Evolutionary conservation across 2,329 filamentous ascomycete genomes (phyloP).

Genomic region (Chalara sp.): DNA sequence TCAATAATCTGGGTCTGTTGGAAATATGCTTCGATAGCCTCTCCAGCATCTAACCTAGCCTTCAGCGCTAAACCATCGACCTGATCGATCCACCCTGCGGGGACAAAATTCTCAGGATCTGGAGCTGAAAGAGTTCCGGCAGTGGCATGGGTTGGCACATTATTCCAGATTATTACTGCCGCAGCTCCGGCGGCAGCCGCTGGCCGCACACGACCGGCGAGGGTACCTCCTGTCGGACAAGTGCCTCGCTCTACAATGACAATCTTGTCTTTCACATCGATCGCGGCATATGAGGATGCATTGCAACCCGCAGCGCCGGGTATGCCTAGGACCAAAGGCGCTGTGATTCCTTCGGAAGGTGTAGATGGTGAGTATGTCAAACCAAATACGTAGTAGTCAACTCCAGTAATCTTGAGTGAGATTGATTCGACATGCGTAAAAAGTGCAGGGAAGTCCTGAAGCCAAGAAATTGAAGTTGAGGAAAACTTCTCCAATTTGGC

Average conservation of each 20-base stretch:
- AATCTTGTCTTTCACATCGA: slow-evolving; percentile 34
- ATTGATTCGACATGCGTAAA: background rate
- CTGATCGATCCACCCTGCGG: slow-evolving; percentile 3
- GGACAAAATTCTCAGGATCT: background rate
- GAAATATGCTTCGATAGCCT: background rate
- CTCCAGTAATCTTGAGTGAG: background rate
- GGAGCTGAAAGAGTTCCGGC: background rate
- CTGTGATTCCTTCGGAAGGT: background rate
- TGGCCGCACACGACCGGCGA: slow-evolving; percentile 49
- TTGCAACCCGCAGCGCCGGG: background rate
- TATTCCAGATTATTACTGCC: slow-evolving; percentile 38
- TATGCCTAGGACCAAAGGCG: background rate
- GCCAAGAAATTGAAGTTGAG: background rate
- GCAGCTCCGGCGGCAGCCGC: slow-evolving; percentile 45
- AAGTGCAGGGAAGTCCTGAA: background rate
- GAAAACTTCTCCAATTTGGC: background rate
- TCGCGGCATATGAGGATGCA: background rate
- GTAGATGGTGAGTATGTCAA: background rate
- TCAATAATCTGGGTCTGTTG: slow-evolving; percentile 2
- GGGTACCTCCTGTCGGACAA: slow-evolving; percentile 50
- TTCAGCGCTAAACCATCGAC: background rate
- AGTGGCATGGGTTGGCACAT: background rate
- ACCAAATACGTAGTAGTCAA: background rate
- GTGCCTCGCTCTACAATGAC: slow-evolving; percentile 45
- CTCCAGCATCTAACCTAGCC: background rate